phyloP scores from a whole-genome alignment of 352 stramenopile species.

The Phytophthora quininea region DNA sequence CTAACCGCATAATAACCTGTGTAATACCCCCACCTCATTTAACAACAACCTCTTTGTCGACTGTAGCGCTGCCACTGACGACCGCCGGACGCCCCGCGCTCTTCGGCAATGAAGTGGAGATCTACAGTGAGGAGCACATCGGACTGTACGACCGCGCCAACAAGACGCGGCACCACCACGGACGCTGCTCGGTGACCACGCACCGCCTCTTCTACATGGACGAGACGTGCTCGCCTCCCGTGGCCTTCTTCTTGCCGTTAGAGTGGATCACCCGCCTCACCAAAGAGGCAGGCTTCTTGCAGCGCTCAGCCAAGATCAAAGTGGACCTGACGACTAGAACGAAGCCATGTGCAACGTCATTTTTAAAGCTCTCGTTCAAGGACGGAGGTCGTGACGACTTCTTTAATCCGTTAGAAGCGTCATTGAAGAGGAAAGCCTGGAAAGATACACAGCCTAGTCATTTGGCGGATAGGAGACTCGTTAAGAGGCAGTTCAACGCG shows the following conservation, averaged over 20 bases:
- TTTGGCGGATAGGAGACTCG: slow-evolving; percentile 70
- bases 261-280: slow-evolving; percentile 72
- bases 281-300: slow-evolving; percentile 85
- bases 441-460: slow-evolving; percentile 79
- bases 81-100: slow-evolving; percentile 72
- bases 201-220: slow-evolving; percentile 88
- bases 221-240: slow-evolving; percentile 50
- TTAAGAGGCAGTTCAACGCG: slow-evolving; percentile 82
- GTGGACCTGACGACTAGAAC: slow-evolving; percentile 61
- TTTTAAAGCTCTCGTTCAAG: slow-evolving; percentile 90
- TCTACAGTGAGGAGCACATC: slow-evolving; percentile 88
- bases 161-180: slow-evolving; percentile 74
- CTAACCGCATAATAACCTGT: not conserved
- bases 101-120: slow-evolving; percentile 85
- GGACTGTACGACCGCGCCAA: slow-evolving; percentile 81
- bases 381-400: slow-evolving; percentile 86
- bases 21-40: slow-evolving; percentile 8
- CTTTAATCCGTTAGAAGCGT: slow-evolving; percentile 72
- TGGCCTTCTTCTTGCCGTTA: slow-evolving; percentile 73
- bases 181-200: slow-evolving; percentile 82
- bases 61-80: slow-evolving; percentile 70
- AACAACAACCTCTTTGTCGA: not conserved
- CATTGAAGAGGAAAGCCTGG: slow-evolving; percentile 75
- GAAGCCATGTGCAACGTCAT: slow-evolving; percentile 52
- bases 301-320: slow-evolving; percentile 85